These are phyloP conservation scores for Pseudozyma tsukubaensis DNA, from an alignment of 1,284 basidiomycete species.

Conservation along the genomic window DNA sequence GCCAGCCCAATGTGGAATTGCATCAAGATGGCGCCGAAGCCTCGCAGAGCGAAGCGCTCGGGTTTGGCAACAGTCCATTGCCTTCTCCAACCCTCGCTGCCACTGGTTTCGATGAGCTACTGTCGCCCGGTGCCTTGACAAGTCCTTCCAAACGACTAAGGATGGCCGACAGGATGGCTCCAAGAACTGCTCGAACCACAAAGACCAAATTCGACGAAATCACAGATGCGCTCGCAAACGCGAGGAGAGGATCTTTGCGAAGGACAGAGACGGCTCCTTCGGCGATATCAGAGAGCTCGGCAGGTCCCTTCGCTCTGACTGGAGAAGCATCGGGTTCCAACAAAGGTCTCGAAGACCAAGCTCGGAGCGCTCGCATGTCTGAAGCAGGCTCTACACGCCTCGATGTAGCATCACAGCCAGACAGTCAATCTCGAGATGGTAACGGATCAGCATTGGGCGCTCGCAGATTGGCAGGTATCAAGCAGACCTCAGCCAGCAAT, in stretches of 20 bases:
- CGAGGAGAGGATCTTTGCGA: constrained; percentile 26
- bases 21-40: constrained; percentile 7
- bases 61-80: constrained; percentile 23
- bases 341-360: constrained; percentile 1
- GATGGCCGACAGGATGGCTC: constrained; percentile 47
- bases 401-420: constrained; percentile 15
- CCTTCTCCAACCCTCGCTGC: constrained; percentile 15
- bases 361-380: constrained; percentile 5
- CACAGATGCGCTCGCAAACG: constrained; percentile 13
- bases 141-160: constrained; percentile 40
- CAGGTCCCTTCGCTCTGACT: not conserved
- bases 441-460: constrained; percentile 7
- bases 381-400: constrained; percentile 17
- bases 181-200: constrained; percentile 19
- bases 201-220: constrained; percentile 24
- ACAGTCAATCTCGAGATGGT: constrained; percentile 32
- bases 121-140: constrained; percentile 15
- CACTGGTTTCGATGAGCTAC: constrained; percentile 3
- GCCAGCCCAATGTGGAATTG: constrained; percentile 23
- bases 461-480: constrained; percentile 44
- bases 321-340: not conserved
- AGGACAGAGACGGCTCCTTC: constrained; percentile 40
- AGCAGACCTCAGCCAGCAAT: constrained; percentile 36
- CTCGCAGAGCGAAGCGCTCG: not conserved
- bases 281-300: constrained; percentile 6